A percentile compares a stretch with the other conserved stretches of the same genome.
Evolutionary conservation across 768 basidiomycete genomes (phyloP).

Genomic region (Inosperma sp.): DNA sequence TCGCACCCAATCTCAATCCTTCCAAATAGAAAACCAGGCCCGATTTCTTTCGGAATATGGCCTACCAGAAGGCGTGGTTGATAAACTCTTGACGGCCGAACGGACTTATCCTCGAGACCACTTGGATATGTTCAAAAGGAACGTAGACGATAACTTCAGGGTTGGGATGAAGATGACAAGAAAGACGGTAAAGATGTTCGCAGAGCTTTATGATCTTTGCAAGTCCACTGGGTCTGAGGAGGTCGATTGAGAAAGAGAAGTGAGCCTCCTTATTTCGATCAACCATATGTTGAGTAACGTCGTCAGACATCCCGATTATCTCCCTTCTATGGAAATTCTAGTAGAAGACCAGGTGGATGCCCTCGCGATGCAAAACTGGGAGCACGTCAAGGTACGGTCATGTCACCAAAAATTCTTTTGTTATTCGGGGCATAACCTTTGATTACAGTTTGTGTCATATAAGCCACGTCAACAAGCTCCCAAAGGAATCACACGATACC

Average conservation of each 20-base stretch:
- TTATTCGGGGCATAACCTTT: neutral
- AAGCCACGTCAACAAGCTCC: constrained; percentile 79
- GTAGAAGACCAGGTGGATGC: constrained; percentile 92
- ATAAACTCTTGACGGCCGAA: constrained; percentile 73
- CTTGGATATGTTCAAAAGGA: constrained; percentile 92
- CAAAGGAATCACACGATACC: constrained; percentile 87
- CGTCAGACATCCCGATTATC: constrained; percentile 78
- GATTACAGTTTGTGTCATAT: constrained; percentile 96
- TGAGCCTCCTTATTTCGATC: constrained; percentile 34
- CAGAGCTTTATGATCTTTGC: constrained; percentile 91
- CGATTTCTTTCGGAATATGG: constrained; percentile 83
- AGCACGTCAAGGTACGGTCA: constrained; percentile 77
- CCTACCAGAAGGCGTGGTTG: constrained; percentile 70
- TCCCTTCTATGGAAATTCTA: constrained; percentile 88
- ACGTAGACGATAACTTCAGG: constrained; percentile 92
- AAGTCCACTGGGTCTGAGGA: constrained; percentile 85
- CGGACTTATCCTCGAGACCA: constrained; percentile 84
- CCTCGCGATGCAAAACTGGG: constrained; percentile 98
- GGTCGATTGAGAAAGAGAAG: constrained; percentile 94
- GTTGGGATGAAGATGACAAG: constrained; percentile 89
- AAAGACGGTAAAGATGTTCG: constrained; percentile 88
- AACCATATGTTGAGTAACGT: neutral
- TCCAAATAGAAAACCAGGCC: constrained; percentile 83
- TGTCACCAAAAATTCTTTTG: neutral
- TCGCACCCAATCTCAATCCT: constrained; percentile 65